Base-by-base conservation (phyloP, 495 filamentous ascomycete genomes). In the Daldinia bambusicola region DNA sequence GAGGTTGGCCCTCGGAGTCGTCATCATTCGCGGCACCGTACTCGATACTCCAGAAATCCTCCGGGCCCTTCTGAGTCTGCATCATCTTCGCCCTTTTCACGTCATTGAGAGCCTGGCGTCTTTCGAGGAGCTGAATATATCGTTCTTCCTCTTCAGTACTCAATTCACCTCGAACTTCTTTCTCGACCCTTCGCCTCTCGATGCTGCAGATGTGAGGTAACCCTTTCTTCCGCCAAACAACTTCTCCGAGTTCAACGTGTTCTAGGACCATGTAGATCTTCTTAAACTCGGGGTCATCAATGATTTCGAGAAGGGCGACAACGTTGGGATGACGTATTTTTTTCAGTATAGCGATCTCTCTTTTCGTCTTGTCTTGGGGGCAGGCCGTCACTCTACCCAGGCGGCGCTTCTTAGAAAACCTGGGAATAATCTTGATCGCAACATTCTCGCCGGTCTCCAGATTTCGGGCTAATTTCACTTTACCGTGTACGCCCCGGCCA, bases 191-290 rank as follows among this genome's bases (percentile, higher is more conserved):
- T 22, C 88, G 83, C 59, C 92, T 92, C 78, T 99, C 96, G 64
- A 94, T 89, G 10, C 88, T 82, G 64, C 92, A 90, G 63, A 98
- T 90, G 70, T 93, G 90, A 55, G 89, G 89, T 5, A 91, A 80
- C 2, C 92, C 94, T 75, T 92, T 90, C 76, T 90, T 93, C 41
- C 95, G 88, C 95, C 95, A 99, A 20, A 92, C 84, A 37, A 99
- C 92, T 79, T 99, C 96, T 53, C 95, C 94, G 22, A 92, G 87
- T 75, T 97, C 92, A 66, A 98, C 93, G 78, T 92, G 94, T 77
- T 99, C 95, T 43, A 99, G 83, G 20, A 98, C 93, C 79, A 99
- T 92, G 80, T 99, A 98, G 62, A 99, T 96, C 80, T 99, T 99
- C 82, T 95, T 95, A 63, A 91, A 86, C 70, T 93, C 91, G 1